Evolutionary conservation across 176 grass and related monocot genomes (phyloP).

Genomic region (Carex pumila): DNA sequence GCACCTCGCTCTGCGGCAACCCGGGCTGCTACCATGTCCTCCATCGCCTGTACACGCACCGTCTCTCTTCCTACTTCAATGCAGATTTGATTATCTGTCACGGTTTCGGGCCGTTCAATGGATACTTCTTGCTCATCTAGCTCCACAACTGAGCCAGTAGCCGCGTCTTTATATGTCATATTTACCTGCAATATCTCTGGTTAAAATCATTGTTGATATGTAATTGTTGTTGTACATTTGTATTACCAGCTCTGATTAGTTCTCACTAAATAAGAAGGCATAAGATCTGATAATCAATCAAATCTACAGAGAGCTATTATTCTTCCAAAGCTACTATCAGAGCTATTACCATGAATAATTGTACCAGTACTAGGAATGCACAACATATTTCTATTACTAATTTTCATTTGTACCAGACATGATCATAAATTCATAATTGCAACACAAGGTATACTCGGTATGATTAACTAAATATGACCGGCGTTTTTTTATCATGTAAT

Average conservation of each 20-base stretch:
- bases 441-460: background rate
- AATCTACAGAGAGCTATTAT: background rate
- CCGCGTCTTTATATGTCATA: conserved; percentile 31
- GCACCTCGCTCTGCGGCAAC: conserved; percentile 26
- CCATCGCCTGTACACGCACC: conserved; percentile 24
- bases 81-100: background rate
- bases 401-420: background rate
- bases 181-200: conserved; percentile 12
- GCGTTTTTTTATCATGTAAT: background rate
- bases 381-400: background rate
- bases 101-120: background rate
- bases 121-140: conserved; percentile 25
- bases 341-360: background rate
- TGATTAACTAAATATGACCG: background rate
- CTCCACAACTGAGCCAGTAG: background rate
- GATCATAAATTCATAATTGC: background rate
- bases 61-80: conserved; percentile 36
- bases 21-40: conserved; percentile 36
- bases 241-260: background rate
- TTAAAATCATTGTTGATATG: background rate
- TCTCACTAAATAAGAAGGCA: background rate
- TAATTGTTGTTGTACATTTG: background rate
- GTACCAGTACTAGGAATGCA: background rate
- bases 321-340: background rate
- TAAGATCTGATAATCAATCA: background rate